A percentile compares a stretch with the other conserved stretches of the same genome.
Evolutionary conservation across 768 basidiomycete genomes (phyloP).

Genomic region (Trametes punicea): DNA sequence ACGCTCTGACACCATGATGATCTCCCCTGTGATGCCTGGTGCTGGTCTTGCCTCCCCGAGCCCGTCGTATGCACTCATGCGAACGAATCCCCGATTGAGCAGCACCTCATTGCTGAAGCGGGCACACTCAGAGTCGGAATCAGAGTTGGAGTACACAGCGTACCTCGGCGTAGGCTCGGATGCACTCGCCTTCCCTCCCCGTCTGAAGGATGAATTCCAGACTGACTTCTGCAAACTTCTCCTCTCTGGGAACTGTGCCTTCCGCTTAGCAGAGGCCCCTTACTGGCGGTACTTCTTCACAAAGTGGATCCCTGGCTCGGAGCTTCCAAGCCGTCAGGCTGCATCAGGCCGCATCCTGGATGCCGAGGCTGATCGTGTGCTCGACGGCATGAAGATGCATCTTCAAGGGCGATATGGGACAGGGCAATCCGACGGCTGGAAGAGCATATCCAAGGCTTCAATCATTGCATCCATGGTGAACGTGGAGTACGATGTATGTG

Average conservation of each 20-base stretch:
- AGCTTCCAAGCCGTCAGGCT: conserved; percentile 7
- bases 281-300: conserved; percentile 20
- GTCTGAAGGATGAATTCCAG: no score
- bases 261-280: conserved; percentile 24
- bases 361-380: neutral
- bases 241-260: conserved; percentile 17
- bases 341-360: neutral
- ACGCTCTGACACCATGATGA: no score
- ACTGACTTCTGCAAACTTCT: conserved; percentile 23
- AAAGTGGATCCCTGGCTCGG: conserved; percentile 24
- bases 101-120: no score
- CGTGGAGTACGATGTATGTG: conserved; percentile 11
- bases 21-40: no score
- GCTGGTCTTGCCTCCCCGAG: no score
- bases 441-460: conserved; percentile 1
- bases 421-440: conserved; percentile 14
- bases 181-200: no score
- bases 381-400: neutral
- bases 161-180: no score
- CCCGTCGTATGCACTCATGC: no score
- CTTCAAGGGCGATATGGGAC: conserved; percentile 10
- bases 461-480: conserved; percentile 11
- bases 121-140: no score
- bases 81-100: no score
- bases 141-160: no score